Percentiles rank a stretch among this genome's conserved stretches.
Conservation (phyloP, 306 rosid species). For the Dalbergia cochinchinensis region DNA sequence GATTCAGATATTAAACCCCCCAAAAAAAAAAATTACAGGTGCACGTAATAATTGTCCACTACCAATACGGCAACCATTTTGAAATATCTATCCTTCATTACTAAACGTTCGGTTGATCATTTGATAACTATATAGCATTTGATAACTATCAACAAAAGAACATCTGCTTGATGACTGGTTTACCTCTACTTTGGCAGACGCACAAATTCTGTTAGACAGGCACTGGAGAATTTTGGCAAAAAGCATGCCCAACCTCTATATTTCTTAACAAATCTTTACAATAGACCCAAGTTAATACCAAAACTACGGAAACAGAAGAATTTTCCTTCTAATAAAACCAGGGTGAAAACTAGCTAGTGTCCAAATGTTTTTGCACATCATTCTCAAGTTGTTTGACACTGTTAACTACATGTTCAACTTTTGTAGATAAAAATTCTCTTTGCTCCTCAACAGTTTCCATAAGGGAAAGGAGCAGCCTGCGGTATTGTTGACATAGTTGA, state of each 20-base stretch:
- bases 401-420: slow-evolving; percentile 36
- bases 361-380: slow-evolving; percentile 38
- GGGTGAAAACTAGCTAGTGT: slow-evolving; percentile 20
- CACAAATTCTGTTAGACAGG: slow-evolving; percentile 8
- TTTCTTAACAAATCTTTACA: slow-evolving; percentile 1
- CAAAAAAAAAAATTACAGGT: too few relatives aligned
- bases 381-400: slow-evolving; percentile 44
- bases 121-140: too few relatives aligned
- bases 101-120: too few relatives aligned
- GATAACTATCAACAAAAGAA: slow-evolving; percentile 2
- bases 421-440: slow-evolving; percentile 42
- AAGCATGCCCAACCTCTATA: neutral
- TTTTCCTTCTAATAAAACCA: slow-evolving; percentile 9
- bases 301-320: slow-evolving; percentile 23
- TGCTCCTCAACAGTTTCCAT: slow-evolving; percentile 50
- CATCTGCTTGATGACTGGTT: neutral
- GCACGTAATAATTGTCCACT: too few relatives aligned
- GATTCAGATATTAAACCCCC: too few relatives aligned
- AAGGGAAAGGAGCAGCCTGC: slow-evolving; percentile 39
- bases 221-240: neutral
- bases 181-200: slow-evolving; percentile 1
- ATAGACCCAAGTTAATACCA: slow-evolving; percentile 3
- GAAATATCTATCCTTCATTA: too few relatives aligned
- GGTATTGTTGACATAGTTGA: slow-evolving; percentile 45
- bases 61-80: too few relatives aligned